Conservation (phyloP, 768 basidiomycete species). For the Cystofilobasidium bisporidii region DNA sequence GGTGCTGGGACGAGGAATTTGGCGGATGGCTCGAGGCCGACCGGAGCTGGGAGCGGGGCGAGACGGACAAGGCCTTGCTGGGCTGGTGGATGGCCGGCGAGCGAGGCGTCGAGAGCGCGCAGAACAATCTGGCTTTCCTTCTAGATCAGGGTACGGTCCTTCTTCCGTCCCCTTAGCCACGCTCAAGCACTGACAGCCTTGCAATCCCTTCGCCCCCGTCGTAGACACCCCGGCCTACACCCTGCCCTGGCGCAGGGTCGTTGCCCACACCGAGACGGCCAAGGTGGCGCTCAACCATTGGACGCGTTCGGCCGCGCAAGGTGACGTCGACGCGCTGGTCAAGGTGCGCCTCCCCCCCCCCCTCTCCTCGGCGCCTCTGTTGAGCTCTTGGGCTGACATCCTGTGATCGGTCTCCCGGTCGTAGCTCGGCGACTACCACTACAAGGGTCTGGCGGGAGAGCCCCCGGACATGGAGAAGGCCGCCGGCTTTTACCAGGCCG, state of each 20-base stretch:
- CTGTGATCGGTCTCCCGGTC: background rate
- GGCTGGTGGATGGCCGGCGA: slow-evolving; percentile 95
- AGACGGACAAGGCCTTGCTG: slow-evolving; percentile 72
- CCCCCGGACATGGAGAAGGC: slow-evolving; percentile 76
- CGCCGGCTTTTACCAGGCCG: slow-evolving; percentile 79
- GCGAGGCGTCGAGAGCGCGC: slow-evolving; percentile 78
- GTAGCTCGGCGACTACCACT: slow-evolving; percentile 75
- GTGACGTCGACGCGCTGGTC: slow-evolving; percentile 90
- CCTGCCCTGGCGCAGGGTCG: slow-evolving; percentile 18
- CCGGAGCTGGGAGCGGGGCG: slow-evolving; percentile 52
- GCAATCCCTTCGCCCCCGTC: no score
- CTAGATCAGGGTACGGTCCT: slow-evolving; percentile 82
- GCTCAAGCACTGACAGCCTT: no score
- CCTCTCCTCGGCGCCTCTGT: background rate
- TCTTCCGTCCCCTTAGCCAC: no score
- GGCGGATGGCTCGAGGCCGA: slow-evolving; percentile 56
- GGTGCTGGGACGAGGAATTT: slow-evolving; percentile 71
- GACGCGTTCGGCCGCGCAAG: slow-evolving; percentile 86
- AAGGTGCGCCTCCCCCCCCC: slow-evolving; percentile 51
- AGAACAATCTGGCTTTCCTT: slow-evolving; percentile 87
- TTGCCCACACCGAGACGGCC: slow-evolving; percentile 58
- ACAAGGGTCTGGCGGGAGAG: slow-evolving; percentile 73
- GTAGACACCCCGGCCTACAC: slow-evolving; percentile 25
- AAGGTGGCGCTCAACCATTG: slow-evolving; percentile 79
- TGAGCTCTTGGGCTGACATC: no score